Base-by-base conservation (phyloP, 495 filamentous ascomycete species). In the Chlorociboria aeruginascens region DNA sequence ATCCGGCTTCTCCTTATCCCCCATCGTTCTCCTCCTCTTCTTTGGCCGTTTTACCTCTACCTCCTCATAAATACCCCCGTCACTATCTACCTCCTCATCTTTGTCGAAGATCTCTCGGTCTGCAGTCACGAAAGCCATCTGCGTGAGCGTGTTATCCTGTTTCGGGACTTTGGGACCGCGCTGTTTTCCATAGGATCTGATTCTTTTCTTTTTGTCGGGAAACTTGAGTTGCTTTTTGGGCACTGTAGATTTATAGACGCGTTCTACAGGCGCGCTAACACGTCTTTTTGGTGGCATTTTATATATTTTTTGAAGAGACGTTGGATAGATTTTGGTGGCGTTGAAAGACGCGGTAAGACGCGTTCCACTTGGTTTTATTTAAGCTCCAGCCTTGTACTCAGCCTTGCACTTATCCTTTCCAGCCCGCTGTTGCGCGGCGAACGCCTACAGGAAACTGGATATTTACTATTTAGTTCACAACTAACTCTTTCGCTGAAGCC, bases 141-240 rank as follows among this genome's bases (percentile, higher is more conserved):
- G 71, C 6, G 72, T 76, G 53, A 76, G 51, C 6, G 72, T 76
- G 20, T 25, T 25, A 31, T 66, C 60, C 55, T 73, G 70, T 35
- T 62, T 49, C 35, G 58, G 45, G 8, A 67, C 49, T 12, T 60
- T 7, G 3, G 17, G 28, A 25, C 35, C 45, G 13, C 56, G 43
- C 8, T 57, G 52, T 40, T 58, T 59, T 2, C 67, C 64, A 56
- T 73, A 73, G 0, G 61, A 70, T 45, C 53, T 66, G 39, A 66
- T 52, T 0, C 57, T 43, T 14, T 53, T 57, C n/a, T 52, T 59
- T 25, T 61, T 61, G 12, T 55, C 39, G 0, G 69, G 59, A 42
- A 75, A 71, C 10, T 53, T 43, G 9, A 57, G 33, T 45, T 75
- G 72, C 31, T 66, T 56, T 7, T 61, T 61, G 16, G 63, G 62